Evolutionary conservation across 2,329 filamentous ascomycete genomes (phyloP).

Genomic region (Penicillium sp.): DNA sequence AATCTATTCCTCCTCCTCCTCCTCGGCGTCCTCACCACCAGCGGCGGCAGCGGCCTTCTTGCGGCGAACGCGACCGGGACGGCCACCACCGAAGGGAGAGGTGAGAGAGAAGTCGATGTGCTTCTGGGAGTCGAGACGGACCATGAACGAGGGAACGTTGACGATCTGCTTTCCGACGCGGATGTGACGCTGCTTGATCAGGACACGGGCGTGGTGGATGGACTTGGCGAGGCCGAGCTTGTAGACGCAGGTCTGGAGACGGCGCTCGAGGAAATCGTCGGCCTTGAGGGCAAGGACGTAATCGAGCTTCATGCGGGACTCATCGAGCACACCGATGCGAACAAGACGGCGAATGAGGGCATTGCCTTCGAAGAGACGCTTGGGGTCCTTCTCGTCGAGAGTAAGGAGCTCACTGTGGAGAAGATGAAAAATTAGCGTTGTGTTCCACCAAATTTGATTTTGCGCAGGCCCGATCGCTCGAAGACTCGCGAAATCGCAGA

Average conservation of each 20-base stretch:
- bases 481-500: not conserved
- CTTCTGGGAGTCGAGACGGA: slow-evolving; percentile 99
- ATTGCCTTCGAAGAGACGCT: slow-evolving; percentile 99
- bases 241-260: slow-evolving; percentile 99
- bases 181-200: slow-evolving; percentile 99
- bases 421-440: slow-evolving; percentile 8
- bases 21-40: slow-evolving; percentile 57
- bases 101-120: slow-evolving; percentile 99
- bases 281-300: slow-evolving; percentile 99
- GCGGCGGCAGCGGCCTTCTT: slow-evolving; percentile 99
- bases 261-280: slow-evolving; percentile 99
- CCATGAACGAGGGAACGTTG: slow-evolving; percentile 99
- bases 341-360: slow-evolving; percentile 99
- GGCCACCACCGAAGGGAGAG: slow-evolving; percentile 96
- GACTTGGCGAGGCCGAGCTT: slow-evolving; percentile 99
- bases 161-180: slow-evolving; percentile 99
- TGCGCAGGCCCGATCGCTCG: not conserved
- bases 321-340: slow-evolving; percentile 98
- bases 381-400: slow-evolving; percentile 99
- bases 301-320: slow-evolving; percentile 99
- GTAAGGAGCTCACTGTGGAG: slow-evolving; percentile 89
- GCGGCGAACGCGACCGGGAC: slow-evolving; percentile 95
- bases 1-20: slow-evolving; percentile 70
- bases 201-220: slow-evolving; percentile 99
- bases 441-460: not conserved